Base-by-base conservation (phyloP, 1,284 basidiomycete genomes). In the Termitomyces sp. region DNA sequence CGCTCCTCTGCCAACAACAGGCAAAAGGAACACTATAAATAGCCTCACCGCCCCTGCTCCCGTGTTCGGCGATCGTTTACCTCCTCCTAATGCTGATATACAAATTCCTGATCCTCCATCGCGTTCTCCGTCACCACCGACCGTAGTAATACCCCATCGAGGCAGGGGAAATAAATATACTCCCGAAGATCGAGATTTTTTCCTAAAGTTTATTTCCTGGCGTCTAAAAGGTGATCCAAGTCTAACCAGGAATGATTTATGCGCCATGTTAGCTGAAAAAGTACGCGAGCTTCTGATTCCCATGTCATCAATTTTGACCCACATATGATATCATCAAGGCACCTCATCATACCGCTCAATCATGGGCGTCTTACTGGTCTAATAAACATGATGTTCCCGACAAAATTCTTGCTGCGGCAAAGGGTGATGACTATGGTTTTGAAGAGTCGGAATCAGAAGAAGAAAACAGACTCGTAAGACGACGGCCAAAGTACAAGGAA, bases 61-160 rank as follows among this genome's bases (percentile, higher is more conserved):
- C 59, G 65, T 76, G 40, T 75, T 73, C 64, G 71, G 72, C 40
- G 67, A 69, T 39, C 75, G 73, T 46, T 63, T 84, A 28, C 80
- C 81, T 50, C 72, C 81, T 5, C 82, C 82, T 19, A 77, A 83
- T 62, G 70, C 77, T 45, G 76, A 81, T 46, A 70, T 84, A 52
- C 75, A 72, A 60, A 70, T 84, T 41, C 84, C 84, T 2, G 73
- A 75, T 9, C 80, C 82, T 12, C 83, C 84, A 8, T 82, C 83
- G 19, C 79, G 83, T 40, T 81, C 81, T n/a, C 86, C 86, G 2
- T 80, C 75, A 2, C 86, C 86, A 31, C 86, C 86, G 2, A 76
- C 71, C 5, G 67, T 67, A 50, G 63, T 82, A 24, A 70, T 81
- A 45, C 66, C 70, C 9, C 71, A 68, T 26, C 62, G 64, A 36